phyloP scores from a whole-genome alignment of 148 eudicot species.

The Bassia scoparia region DNA sequence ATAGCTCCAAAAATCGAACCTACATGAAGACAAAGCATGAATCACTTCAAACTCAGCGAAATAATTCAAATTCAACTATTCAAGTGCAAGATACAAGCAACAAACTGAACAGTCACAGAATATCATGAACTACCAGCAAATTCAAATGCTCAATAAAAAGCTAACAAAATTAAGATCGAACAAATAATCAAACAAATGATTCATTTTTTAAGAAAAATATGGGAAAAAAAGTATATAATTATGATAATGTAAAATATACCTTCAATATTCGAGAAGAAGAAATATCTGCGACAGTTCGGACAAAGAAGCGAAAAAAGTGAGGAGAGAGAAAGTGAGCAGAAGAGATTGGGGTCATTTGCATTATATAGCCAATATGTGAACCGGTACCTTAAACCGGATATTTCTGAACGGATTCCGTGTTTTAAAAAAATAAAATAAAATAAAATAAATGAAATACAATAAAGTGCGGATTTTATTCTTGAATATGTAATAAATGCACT shows the following conservation, averaged over 20 bases:
- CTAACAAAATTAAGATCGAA: neutral
- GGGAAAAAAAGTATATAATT: neutral
- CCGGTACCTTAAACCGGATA: conserved; percentile 3
- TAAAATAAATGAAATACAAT: too few species aligned
- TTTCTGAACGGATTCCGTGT: too few species aligned
- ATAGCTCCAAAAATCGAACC: neutral
- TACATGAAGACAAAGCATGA: too few species aligned
- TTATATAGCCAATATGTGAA: conserved; percentile 11
- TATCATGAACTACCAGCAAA: neutral
- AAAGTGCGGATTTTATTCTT: neutral
- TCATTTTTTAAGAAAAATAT: too few species aligned
- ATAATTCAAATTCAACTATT: neutral
- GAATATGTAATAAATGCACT: too few species aligned
- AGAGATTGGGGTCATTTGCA: neutral
- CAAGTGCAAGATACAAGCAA: neutral
- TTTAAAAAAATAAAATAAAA: too few species aligned
- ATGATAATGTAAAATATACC: conserved; percentile 3
- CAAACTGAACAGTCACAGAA: neutral
- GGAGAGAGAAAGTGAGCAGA: conserved; percentile 3
- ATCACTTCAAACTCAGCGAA: neutral
- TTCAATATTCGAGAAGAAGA: neutral
- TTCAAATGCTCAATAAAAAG: neutral
- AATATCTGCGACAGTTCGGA: conserved; percentile 15
- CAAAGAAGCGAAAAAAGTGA: too few species aligned
- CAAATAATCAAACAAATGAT: neutral